A percentile compares a stretch with the other conserved stretches of the same genome.
Conservation (phyloP, 257 asterid species). For the Ehretia macrophylla region DNA sequence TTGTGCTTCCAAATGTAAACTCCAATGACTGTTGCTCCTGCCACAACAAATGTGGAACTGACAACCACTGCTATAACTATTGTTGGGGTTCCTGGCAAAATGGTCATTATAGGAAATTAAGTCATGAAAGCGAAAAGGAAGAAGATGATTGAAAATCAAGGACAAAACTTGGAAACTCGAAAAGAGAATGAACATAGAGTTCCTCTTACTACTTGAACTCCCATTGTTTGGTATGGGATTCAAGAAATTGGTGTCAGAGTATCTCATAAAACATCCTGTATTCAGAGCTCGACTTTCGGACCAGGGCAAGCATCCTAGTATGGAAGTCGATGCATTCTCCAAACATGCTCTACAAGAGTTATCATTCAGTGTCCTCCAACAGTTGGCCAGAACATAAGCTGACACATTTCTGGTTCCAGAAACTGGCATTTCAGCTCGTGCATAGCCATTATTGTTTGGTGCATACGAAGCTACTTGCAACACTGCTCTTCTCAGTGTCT, state of each 20-base stretch:
- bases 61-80: background rate
- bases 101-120: background rate
- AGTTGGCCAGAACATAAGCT: slow-evolving; percentile 19
- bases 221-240: background rate
- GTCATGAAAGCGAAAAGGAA: too few species aligned
- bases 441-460: slow-evolving; percentile 38
- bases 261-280: slow-evolving; percentile 23
- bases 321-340: slow-evolving; percentile 12
- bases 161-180: background rate
- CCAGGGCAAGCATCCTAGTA: slow-evolving; percentile 17
- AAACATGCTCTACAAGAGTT: slow-evolving; percentile 7
- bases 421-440: slow-evolving; percentile 28
- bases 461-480: slow-evolving; percentile 41
- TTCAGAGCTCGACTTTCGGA: slow-evolving; percentile 20
- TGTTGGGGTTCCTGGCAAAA: background rate
- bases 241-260: slow-evolving; percentile 18
- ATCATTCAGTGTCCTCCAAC: slow-evolving; percentile 15
- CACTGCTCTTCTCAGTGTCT: slow-evolving; percentile 32
- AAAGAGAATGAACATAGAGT: background rate
- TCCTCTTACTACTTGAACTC: slow-evolving; percentile 2
- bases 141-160: background rate
- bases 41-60: background rate
- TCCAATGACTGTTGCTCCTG: slow-evolving; percentile 6
- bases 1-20: slow-evolving; percentile 2
- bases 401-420: slow-evolving; percentile 17